Percentiles rank a stretch among this genome's conserved stretches.
These are phyloP conservation scores for Sporothrix dimorphospora DNA, from an alignment of 2,329 filamentous ascomycete genomes.

Conservation along the genomic window DNA sequence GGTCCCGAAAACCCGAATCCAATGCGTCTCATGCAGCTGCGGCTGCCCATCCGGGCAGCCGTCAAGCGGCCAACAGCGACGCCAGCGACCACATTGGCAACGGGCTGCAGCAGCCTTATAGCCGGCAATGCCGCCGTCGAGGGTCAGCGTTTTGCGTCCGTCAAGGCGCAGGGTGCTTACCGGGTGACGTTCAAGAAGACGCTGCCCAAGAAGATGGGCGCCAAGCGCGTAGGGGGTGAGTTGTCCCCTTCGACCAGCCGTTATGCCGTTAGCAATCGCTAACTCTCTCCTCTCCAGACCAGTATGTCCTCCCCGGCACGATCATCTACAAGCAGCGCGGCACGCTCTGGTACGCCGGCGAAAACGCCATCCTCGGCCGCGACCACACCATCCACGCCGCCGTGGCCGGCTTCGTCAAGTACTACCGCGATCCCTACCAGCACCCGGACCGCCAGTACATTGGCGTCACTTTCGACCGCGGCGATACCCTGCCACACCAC, in stretches of 20 bases:
- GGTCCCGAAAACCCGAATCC: neutral
- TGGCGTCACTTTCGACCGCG: slow-evolving; percentile 83
- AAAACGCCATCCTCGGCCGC: slow-evolving; percentile 92
- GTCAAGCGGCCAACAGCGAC: slow-evolving; percentile 29
- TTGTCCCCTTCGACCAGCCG: slow-evolving; percentile 30
- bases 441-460: slow-evolving; percentile 94
- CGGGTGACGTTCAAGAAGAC: slow-evolving; percentile 65
- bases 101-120: neutral
- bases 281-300: slow-evolving; percentile 56
- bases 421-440: slow-evolving; percentile 83
- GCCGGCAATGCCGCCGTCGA: slow-evolving; percentile 49
- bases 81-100: neutral
- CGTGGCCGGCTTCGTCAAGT: slow-evolving; percentile 88
- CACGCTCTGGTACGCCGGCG: slow-evolving; percentile 90
- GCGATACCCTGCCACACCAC: slow-evolving; percentile 77
- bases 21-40: slow-evolving; percentile 54
- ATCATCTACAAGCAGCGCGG: slow-evolving; percentile 98
- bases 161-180: slow-evolving; percentile 69
- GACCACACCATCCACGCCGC: slow-evolving; percentile 95
- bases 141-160: slow-evolving; percentile 59
- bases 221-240: slow-evolving; percentile 87
- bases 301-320: slow-evolving; percentile 93
- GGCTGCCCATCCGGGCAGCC: slow-evolving; percentile 51
- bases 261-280: neutral
- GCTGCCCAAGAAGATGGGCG: slow-evolving; percentile 81